Base-by-base conservation (phyloP, 352 stramenopile genomes). In the Globisporangium nunn region DNA sequence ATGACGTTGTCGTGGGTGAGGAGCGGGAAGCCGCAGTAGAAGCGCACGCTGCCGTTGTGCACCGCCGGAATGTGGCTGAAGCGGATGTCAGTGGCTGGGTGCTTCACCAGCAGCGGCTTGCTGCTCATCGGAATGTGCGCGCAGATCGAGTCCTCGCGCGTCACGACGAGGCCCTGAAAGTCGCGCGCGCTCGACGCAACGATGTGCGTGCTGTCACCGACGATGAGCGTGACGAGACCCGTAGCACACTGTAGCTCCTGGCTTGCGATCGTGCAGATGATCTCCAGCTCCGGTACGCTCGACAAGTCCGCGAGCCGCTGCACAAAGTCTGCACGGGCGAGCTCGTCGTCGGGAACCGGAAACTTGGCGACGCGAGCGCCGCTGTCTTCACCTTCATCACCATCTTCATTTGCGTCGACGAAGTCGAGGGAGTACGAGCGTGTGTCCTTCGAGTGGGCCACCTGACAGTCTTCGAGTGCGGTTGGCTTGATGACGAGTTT, bases 1-100 rank as follows among this genome's bases (percentile, higher is more conserved):
- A 78, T 58, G 11, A 64, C 68, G 18, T 63, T 63, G 46, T 78
- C 65, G 6, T 62, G 45, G 67, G 68, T 46, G 70, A 56, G 17
- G 63, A 91, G 51, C 14, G 81, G 81, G 46, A 89, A 88, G 6
- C 81, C 81, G 64, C 77, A 89, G 77, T 91, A 89, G 64, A 87
- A 91, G 57, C 75, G 80, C 39, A 74, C 68, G 14, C 64, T 64
- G 12, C 67, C 54, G 12, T 67, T 52, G 30, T 61, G 45, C 14
- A 83, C 64, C 10, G 69, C 57, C 23, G 68, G 61, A 11, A 67
- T 66, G 46, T 66, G 59, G 47, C 59, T 67, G 41, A 88, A 86
- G 45, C 75, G 78, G 33, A 86, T 63, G 57, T 85, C 74, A 0
- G 76, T 65, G 40, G 75, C 74, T 2, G 72, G 57, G 41, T 87